Evolutionary conservation across 2,329 filamentous ascomycete species (phyloP).

Genomic region (Penicillium paneum): DNA sequence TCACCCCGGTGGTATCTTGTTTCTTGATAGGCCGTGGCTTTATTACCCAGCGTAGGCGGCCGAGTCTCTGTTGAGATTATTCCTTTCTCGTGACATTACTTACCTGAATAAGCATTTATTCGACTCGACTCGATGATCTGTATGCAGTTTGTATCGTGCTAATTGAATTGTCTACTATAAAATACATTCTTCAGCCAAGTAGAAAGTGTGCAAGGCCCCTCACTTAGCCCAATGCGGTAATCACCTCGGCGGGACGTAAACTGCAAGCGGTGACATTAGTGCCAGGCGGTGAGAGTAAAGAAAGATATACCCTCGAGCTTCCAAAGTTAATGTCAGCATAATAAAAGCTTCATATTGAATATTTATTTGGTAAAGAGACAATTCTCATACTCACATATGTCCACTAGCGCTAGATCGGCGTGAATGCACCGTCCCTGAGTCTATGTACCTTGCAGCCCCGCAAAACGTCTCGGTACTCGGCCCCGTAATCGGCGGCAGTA

Average conservation of each 20-base stretch:
- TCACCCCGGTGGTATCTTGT: constrained; percentile 17
- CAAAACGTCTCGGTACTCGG: constrained; percentile 6
- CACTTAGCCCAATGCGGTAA: constrained; percentile 10
- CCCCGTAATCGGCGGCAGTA: constrained; percentile 2
- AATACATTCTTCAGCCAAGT: not conserved
- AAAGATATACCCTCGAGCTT: not conserved
- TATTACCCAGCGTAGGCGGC: constrained; percentile 10
- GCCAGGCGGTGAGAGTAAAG: constrained; percentile 7
- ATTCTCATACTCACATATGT: not conserved
- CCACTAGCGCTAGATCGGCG: not conserved
- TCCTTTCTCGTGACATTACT: constrained; percentile 14
- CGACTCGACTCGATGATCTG: constrained; percentile 9
- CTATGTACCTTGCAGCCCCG: not conserved
- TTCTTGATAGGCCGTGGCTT: constrained; percentile 23
- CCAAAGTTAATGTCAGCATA: not conserved
- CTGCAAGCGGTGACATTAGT: constrained; percentile 5
- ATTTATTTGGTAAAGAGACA: not conserved
- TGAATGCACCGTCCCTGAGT: not conserved
- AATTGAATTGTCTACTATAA: constrained; percentile 6
- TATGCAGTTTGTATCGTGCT: constrained; percentile 11
- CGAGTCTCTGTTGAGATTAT: constrained; percentile 3
- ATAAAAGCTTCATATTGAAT: no score
- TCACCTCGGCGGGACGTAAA: constrained; percentile 10
- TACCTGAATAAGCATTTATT: constrained; percentile 10
- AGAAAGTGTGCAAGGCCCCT: not conserved